Base-by-base conservation (phyloP, 2,329 filamentous ascomycete genomes). In the Apiospora koreana region DNA sequence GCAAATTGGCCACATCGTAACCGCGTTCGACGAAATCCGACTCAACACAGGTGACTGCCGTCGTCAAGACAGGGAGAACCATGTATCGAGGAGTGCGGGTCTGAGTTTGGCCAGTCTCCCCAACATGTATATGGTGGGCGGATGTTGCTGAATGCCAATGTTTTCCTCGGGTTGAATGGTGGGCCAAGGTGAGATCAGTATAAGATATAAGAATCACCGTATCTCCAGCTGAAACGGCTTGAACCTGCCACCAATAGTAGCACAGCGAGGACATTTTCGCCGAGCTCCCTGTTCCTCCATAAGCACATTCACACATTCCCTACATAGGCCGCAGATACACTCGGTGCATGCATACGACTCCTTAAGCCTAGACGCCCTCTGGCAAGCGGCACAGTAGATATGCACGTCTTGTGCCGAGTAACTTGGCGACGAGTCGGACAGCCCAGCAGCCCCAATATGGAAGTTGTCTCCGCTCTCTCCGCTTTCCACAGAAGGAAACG, bases 331-430 rank as follows among this genome's bases (percentile, higher is more conserved):
- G 79, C 94, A 97, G 73, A 98, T 97, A 80, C 96, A 98, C 81
- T 98, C 95, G 1, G 95, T 97, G 80, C 95, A 98, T 28, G 95
- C 95, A 78, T 94, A 98, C 43, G 94, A 96, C 76, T 95, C 93
- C 77, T 91, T 92, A 35, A 98, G 84, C 14, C 91, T 84, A 68
- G 92, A 95, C 23, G 94, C 86, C 46, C 92, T 89, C 73, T 93
- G 91, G 78, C 95, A 98, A 65, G 92, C 93, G 25, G 95, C 93
- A 80, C 95, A 98, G 79, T 97, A 97, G 54, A 98, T 97, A 79
- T 97, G 93, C 3, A 95, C 92, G 73, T 87, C 87, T 68, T 94
- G 93, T 9, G 92, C 91, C 23, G 89, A 89, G 83, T 93, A 93
- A 77, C 87, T 91, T 28, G 89, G 89, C 2, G 94, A 95, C n/a